A percentile compares a stretch with the other conserved stretches of the same genome.
Evolutionary conservation across 1,284 basidiomycete genomes (phyloP).

Genomic region (Xerocomus nothofagi): DNA sequence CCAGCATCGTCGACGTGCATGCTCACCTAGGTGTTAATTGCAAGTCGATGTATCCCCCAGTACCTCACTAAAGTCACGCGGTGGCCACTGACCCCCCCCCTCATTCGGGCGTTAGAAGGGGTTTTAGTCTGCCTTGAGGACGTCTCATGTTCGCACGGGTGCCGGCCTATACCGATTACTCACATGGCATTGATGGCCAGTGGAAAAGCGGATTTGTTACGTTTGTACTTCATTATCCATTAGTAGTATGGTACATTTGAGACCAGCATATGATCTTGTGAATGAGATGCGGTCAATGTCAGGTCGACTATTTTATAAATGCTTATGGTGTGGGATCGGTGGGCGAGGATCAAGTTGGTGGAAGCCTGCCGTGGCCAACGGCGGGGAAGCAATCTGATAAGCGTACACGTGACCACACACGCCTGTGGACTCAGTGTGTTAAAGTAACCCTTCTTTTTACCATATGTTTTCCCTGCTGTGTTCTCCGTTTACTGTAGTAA

Average conservation of each 20-base stretch:
- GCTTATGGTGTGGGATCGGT: background rate
- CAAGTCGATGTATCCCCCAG: background rate
- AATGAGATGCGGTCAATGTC: background rate
- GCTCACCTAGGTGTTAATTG: constrained; percentile 4
- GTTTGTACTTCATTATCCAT: background rate
- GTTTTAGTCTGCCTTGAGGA: constrained; percentile 5
- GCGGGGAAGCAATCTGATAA: no score
- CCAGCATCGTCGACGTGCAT: background rate
- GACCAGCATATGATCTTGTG: background rate
- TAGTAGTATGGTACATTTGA: background rate
- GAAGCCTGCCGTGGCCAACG: no score
- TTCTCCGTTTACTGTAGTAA: no score
- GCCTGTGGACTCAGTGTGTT: no score
- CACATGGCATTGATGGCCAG: background rate
- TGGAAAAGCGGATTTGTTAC: background rate
- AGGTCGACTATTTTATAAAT: background rate
- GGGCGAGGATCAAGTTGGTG: background rate
- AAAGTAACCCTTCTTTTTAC: no score
- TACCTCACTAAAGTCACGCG: background rate
- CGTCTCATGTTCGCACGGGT: constrained; percentile 7
- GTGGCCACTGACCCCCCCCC: background rate
- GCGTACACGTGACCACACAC: no score
- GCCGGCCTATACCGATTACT: background rate
- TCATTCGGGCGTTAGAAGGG: background rate
- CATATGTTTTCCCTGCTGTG: no score